Evolutionary conservation across 2,329 filamentous ascomycete species (phyloP).

Genomic region (Thelonectria discophora): DNA sequence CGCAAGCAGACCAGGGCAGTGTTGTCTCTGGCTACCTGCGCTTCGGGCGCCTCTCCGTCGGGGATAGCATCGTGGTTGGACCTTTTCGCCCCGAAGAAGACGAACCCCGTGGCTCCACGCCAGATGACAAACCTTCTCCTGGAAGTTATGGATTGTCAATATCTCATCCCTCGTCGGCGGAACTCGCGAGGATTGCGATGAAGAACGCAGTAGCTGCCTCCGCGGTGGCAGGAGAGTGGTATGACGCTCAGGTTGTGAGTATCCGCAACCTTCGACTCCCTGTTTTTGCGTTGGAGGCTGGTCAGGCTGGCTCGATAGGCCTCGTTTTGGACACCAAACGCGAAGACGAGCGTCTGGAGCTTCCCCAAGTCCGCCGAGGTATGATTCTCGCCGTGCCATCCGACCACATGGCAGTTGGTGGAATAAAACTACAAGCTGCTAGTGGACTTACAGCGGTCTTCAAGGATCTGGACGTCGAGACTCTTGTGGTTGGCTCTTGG

Average conservation of each 20-base stretch:
- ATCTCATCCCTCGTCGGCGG: conserved; percentile 62
- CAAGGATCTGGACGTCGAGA: conserved; percentile 66
- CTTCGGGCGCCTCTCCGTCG: conserved; percentile 80
- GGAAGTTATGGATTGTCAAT: conserved; percentile 60
- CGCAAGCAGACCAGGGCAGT: conserved; percentile 60
- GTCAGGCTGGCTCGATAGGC: conserved; percentile 91
- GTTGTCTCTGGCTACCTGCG: conserved; percentile 87
- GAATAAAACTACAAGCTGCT: conserved; percentile 68
- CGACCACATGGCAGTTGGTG: conserved; percentile 64
- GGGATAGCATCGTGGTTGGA: conserved; percentile 80
- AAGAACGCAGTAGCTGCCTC: conserved; percentile 63
- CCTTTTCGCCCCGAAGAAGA: conserved; percentile 73
- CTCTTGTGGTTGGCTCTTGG: conserved; percentile 71
- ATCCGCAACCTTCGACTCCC: conserved; percentile 88
- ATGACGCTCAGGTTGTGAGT: conserved; percentile 81
- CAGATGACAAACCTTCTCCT: conserved; percentile 58
- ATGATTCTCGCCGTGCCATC: conserved; percentile 80
- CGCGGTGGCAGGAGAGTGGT: conserved; percentile 74
- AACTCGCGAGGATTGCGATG: conserved; percentile 61
- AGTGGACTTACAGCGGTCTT: conserved; percentile 79
- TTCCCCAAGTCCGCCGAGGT: conserved; percentile 72
- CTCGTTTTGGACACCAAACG: conserved; percentile 65
- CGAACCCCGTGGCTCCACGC: conserved; percentile 49
- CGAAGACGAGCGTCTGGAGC: conserved; percentile 30
- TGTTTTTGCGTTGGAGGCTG: conserved; percentile 76